These are phyloP conservation scores for Dendrocalamus sinicus DNA, from an alignment of 176 grass and related monocot species.

Conservation along the genomic window DNA sequence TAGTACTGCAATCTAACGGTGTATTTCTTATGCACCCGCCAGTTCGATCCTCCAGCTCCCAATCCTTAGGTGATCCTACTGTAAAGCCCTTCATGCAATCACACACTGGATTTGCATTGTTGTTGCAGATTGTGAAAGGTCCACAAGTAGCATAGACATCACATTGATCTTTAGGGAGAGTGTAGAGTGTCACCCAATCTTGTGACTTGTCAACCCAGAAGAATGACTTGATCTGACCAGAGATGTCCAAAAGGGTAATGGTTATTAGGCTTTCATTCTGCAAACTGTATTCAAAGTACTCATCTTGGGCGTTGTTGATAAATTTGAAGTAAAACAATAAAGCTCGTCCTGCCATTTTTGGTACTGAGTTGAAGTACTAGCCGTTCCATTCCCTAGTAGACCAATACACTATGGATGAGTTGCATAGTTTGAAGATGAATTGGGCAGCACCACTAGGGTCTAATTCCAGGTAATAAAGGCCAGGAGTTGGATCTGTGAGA, in stretches of 20 bases:
- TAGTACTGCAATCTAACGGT: constrained; percentile 40
- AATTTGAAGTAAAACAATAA: constrained; percentile 27
- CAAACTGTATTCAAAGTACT: constrained; percentile 37
- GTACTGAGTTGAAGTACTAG: constrained; percentile 46
- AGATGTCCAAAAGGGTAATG: constrained; percentile 21
- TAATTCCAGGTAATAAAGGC: constrained; percentile 46
- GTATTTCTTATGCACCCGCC: constrained; percentile 57
- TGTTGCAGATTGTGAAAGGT: constrained; percentile 57
- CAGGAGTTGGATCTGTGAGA: constrained; percentile 27
- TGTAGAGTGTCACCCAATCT: constrained; percentile 34
- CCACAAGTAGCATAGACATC: constrained; percentile 56
- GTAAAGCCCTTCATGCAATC: constrained; percentile 56
- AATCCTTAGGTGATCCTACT: constrained; percentile 36
- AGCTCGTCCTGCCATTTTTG: constrained; percentile 20
- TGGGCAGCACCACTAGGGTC: constrained; percentile 35
- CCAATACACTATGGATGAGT: constrained; percentile 40
- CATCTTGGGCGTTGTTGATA: constrained; percentile 15
- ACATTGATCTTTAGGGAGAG: constrained; percentile 39
- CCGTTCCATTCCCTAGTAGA: constrained; percentile 56
- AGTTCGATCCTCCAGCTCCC: constrained; percentile 41
- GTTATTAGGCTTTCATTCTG: neutral
- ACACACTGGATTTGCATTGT: constrained; percentile 1
- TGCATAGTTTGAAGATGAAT: constrained; percentile 37
- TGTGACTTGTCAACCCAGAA: constrained; percentile 39
- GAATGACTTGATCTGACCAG: constrained; percentile 26